Base-by-base conservation (phyloP, 1,284 basidiomycete genomes). In the Malassezia japonica region DNA sequence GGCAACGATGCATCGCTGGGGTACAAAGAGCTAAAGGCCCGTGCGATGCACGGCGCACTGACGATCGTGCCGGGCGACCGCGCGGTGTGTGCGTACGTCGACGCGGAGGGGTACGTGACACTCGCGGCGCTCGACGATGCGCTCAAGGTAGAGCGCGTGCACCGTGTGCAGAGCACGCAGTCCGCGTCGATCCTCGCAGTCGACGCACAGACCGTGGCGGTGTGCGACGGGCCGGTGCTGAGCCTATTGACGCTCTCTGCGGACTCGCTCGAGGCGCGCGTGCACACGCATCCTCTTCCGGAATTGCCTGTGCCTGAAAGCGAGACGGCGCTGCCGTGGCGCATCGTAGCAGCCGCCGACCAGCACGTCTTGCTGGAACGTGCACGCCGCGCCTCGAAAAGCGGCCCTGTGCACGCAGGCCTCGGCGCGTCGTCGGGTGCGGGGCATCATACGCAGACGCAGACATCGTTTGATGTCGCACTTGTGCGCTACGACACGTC, bases 21-120 rank as follows among this genome's bases (percentile, higher is more conserved):
- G 21, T 48, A 38, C 41, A 48, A 48, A 15, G 46, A 54, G 40
- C 46, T 54, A 34, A 54, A 54, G 36, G 46, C 46, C 5, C 51
- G 45, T 7, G 27, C 46, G 3, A 24, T 34, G 34, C 46, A 44
- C n/a, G 10, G 20, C 8, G 38, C 46, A 13, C 33, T 48, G 7
- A 36, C 31, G 20, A 15, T 18, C 5, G 18, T 27, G 10, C 23
- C 32, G 18, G 23, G 8, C 8, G 27, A 28, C 2, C 6, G 18
- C 28, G 32, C 38, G 9, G 25, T 31, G 6, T 13, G 28, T 15
- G 46, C 46, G 6, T 54, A 54, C 29, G 27, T 54, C 7, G 41
- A 41, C 21, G 16, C 18, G 15, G 40, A 48, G 13, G 25, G 40
- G 10, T 25, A 15, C 1, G 23, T 50, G 7, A 27, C 32, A 1